A percentile compares a stretch with the other conserved stretches of the same genome.
Evolutionary conservation across 2,329 filamentous ascomycete species (phyloP).

Genomic region (Ascosphaera pollenicola): DNA sequence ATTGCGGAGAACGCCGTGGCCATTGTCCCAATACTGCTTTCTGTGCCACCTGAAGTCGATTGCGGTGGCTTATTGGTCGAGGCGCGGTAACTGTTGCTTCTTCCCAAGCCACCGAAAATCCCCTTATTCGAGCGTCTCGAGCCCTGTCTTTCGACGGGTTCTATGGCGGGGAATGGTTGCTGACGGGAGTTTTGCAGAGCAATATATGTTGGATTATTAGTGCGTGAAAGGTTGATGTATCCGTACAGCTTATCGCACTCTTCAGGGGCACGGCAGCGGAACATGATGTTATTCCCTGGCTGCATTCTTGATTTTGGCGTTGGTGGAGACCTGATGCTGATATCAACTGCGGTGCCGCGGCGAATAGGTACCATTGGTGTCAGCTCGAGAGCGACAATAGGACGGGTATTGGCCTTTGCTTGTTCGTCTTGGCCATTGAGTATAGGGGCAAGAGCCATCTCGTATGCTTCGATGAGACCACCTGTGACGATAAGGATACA

Average conservation of each 20-base stretch:
- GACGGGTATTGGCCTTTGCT: conserved; percentile 15
- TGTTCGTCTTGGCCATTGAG: conserved; percentile 7
- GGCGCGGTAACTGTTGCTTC: conserved; percentile 30
- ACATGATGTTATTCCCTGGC: conserved; percentile 60
- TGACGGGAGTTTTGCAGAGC: conserved; percentile 49
- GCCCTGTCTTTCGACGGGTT: not conserved
- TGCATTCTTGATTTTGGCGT: conserved; percentile 48
- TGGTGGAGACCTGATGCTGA: conserved; percentile 78
- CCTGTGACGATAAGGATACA: conserved; percentile 40
- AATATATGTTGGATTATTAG: conserved; percentile 85
- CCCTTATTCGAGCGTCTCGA: not conserved
- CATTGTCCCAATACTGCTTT: conserved; percentile 53
- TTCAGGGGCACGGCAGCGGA: conserved; percentile 53
- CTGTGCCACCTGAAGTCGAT: conserved; percentile 39
- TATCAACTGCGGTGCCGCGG: conserved; percentile 77
- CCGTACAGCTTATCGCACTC: conserved; percentile 70
- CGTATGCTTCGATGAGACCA: conserved; percentile 41
- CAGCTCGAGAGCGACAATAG: conserved; percentile 53
- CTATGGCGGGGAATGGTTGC: conserved; percentile 25
- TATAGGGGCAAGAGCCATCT: conserved; percentile 27
- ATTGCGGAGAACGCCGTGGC: conserved; percentile 61
- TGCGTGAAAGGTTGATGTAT: conserved; percentile 68
- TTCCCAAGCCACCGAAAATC: not conserved
- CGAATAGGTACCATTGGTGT: conserved; percentile 80
- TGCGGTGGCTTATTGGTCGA: conserved; percentile 30